phyloP scores from a whole-genome alignment of 2,329 filamentous ascomycete species.

The Volutella citrinella region DNA sequence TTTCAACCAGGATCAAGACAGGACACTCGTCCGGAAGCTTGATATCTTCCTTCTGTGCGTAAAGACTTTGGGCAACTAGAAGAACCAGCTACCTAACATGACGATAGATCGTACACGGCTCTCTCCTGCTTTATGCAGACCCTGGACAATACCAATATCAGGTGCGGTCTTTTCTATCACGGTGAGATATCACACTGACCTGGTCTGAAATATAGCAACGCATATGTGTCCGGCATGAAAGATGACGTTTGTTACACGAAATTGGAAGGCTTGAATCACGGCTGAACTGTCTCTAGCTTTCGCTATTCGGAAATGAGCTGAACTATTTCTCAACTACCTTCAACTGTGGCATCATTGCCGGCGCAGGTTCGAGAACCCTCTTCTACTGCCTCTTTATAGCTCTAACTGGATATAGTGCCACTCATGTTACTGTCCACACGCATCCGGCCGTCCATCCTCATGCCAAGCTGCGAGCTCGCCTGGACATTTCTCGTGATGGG shows the following conservation, averaged over 20 bases:
- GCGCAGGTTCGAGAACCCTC: constrained; percentile 3
- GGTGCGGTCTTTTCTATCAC: background rate
- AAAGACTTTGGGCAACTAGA: background rate
- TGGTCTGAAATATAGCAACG: constrained; percentile 3
- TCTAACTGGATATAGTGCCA: constrained; percentile 5
- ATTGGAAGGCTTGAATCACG: too few relatives aligned
- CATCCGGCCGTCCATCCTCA: constrained; percentile 27
- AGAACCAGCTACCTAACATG: background rate
- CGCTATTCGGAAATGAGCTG: constrained; percentile 9
- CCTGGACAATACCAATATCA: constrained; percentile 11
- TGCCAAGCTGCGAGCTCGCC: constrained; percentile 27
- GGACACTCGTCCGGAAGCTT: constrained; percentile 8
- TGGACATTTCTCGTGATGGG: constrained; percentile 23
- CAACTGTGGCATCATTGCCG: constrained; percentile 12
- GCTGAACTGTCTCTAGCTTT: too few relatives aligned
- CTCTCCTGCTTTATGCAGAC: constrained; percentile 12
- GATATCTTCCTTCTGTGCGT: constrained; percentile 9
- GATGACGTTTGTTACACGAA: constrained; percentile 5
- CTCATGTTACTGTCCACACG: constrained; percentile 10
- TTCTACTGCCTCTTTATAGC: background rate
- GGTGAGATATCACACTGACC: background rate
- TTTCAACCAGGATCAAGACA: constrained; percentile 10
- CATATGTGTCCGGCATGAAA: constrained; percentile 13
- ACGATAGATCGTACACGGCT: constrained; percentile 5
- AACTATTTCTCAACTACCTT: constrained; percentile 13